Evolutionary conservation across 108 stramenopile species (phyloP), one percentile per base, ranked within the genome.

Genomic region (Skeletonema grethae): DNA sequence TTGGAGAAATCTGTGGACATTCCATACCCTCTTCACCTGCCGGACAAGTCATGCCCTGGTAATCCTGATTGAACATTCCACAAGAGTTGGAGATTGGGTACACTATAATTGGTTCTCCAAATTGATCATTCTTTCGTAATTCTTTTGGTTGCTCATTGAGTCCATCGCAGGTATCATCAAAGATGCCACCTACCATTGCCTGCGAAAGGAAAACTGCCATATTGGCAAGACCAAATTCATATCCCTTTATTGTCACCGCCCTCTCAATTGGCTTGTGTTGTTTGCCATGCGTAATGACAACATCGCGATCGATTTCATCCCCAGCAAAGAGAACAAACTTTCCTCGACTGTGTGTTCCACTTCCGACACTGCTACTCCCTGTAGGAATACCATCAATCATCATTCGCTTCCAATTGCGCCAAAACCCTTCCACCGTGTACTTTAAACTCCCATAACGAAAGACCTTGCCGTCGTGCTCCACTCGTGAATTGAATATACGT

Each of bases 151-250:
- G 63, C 1, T 31, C 50, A 28, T 58, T 74, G 24, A 65, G 59
- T 55, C 62, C 74, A 16, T 75, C 67, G 53, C 84, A 85, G 31
- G 78, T 45, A 34, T 85, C 84, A 50, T 61, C 58, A 35, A 65
- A 64, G 5, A 85, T 83, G 41, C 80, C 76, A 22, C 79, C 82
- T 25, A 81, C 67, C 84, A 85, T 82, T 39, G 70, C 62, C 45
- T 85, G 84, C 4, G 77, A 53, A 3, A 83, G 67, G 60, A 79
- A 83, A 12, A 68, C 77, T 8, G 82, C 82, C 63, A 83, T 74
- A 32, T 83, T 83, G 38, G 62, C 80, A 8, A 84, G 35, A 25
- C 80, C 80, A 50, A 74, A 79, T 62, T 79, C 78, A 55, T 45
- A 75, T 4, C 78, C 78, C 1, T 41, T 11, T 2, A 69, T 59